These are phyloP conservation scores for Lactarius akahatsu DNA, from an alignment of 768 basidiomycete species.

Conservation along the genomic window DNA sequence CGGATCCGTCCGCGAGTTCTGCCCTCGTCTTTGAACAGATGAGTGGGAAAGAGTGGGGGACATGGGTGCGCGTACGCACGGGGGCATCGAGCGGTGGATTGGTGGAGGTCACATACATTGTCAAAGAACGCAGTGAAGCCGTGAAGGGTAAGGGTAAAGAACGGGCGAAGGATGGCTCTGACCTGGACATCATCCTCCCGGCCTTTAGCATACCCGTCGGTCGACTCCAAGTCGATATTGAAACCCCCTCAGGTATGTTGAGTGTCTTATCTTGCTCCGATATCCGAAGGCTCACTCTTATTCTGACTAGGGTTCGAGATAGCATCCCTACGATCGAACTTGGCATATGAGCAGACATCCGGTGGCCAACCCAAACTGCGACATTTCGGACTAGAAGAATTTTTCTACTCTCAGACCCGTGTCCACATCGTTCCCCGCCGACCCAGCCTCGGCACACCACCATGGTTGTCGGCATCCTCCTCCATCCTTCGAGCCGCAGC, in stretches of 20 bases:
- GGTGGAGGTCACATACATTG: conserved; percentile 67
- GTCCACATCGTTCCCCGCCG: conserved; percentile 13
- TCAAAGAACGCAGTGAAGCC: conserved; percentile 36
- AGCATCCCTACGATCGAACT: conserved; percentile 51
- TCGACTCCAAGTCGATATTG: conserved; percentile 60
- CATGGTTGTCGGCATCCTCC: conserved; percentile 1
- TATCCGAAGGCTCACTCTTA: background rate
- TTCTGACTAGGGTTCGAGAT: conserved; percentile 44
- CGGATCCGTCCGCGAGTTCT: conserved; percentile 35
- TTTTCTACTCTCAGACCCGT: conserved; percentile 57
- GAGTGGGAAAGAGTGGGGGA: conserved; percentile 57
- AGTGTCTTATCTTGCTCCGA: background rate
- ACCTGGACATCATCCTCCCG: conserved; percentile 57
- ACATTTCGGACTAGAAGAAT: conserved; percentile 54
- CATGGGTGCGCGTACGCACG: conserved; percentile 61
- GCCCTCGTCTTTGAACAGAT: conserved; percentile 52
- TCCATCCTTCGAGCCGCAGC: conserved; percentile 28
- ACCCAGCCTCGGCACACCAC: conserved; percentile 1
- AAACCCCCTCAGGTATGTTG: conserved; percentile 51
- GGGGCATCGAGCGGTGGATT: conserved; percentile 52
- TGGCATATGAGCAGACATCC: conserved; percentile 48
- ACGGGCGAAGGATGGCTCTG: conserved; percentile 32
- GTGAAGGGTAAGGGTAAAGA: conserved; percentile 39
- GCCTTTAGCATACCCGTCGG: conserved; percentile 72
- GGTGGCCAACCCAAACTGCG: conserved; percentile 48